Conservation (phyloP, 164 flowering plant genomes). For the Vitis cinerea region DNA sequence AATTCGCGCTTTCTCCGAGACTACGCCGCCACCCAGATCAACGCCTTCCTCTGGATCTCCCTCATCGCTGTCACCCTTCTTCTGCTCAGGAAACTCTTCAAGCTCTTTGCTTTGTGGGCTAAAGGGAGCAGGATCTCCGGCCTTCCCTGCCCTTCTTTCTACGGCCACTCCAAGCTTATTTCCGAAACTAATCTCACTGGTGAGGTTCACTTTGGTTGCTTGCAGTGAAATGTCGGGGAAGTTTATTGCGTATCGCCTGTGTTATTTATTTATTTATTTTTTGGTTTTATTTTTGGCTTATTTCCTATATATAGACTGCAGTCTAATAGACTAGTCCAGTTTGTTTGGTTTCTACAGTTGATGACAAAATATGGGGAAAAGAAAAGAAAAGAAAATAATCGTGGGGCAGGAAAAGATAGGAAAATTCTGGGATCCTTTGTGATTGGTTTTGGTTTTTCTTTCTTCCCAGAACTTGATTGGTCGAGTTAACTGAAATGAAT, state of each 20-base stretch:
- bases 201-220: slow-evolving; percentile 2
- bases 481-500: too few species aligned
- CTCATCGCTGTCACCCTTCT: slow-evolving; percentile 40
- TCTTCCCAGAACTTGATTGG: background rate
- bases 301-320: too few species aligned
- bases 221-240: background rate
- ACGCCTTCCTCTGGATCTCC: slow-evolving; percentile 49
- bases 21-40: slow-evolving; percentile 39
- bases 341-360: too few species aligned
- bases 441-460: background rate
- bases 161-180: slow-evolving; percentile 42
- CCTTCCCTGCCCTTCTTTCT: slow-evolving; percentile 52
- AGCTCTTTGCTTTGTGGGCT: slow-evolving; percentile 37
- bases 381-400: too few species aligned
- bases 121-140: slow-evolving; percentile 43
- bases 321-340: too few species aligned
- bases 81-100: slow-evolving; percentile 24
- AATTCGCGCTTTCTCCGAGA: slow-evolving; percentile 25
- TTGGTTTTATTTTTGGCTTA: background rate
- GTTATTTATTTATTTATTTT: background rate
- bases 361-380: too few species aligned
- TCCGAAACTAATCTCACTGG: slow-evolving; percentile 22
- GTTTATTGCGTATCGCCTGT: background rate
- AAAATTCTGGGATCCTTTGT: background rate
- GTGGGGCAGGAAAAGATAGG: too few species aligned